phyloP scores from a whole-genome alignment of 2,329 filamentous ascomycete species.

The Aphanoascus verrucosus region DNA sequence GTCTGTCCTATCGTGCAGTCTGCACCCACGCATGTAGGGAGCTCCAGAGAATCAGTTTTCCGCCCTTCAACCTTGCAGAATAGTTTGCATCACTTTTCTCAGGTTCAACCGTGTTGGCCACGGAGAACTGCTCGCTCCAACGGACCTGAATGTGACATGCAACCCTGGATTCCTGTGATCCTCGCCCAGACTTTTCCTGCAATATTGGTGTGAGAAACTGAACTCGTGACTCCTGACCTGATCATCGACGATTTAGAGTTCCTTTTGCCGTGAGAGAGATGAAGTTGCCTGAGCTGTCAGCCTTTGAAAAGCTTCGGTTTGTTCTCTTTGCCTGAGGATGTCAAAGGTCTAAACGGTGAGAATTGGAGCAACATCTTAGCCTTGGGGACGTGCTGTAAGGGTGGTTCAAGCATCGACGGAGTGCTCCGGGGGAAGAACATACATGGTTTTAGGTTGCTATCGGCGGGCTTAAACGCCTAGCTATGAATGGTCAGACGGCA shows the following conservation, averaged over 20 bases:
- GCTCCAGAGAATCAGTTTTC: neutral
- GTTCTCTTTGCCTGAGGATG: neutral
- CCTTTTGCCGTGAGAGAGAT: neutral
- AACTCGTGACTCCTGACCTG: conserved; percentile 1
- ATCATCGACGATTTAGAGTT: neutral
- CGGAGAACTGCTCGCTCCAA: neutral
- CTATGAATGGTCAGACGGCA: neutral
- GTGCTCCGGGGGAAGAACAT: neutral
- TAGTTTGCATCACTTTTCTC: neutral
- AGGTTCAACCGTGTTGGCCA: neutral
- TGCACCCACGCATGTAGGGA: neutral
- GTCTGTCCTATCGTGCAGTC: neutral
- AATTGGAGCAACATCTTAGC: neutral
- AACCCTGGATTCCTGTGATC: neutral
- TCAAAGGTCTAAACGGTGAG: neutral
- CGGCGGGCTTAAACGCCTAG: neutral
- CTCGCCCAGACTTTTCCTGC: conserved; percentile 9
- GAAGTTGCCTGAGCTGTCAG: neutral
- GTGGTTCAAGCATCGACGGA: neutral
- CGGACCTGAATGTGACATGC: conserved; percentile 3
- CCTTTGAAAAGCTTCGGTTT: neutral
- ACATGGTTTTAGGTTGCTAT: neutral
- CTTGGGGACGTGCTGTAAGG: neutral
- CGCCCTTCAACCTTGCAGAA: neutral
- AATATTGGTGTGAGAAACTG: conserved; percentile 3